Percentiles rank a stretch among this genome's conserved stretches.
Conservation (phyloP, 2,329 filamentous ascomycete species). For the Epichloe elymi region DNA sequence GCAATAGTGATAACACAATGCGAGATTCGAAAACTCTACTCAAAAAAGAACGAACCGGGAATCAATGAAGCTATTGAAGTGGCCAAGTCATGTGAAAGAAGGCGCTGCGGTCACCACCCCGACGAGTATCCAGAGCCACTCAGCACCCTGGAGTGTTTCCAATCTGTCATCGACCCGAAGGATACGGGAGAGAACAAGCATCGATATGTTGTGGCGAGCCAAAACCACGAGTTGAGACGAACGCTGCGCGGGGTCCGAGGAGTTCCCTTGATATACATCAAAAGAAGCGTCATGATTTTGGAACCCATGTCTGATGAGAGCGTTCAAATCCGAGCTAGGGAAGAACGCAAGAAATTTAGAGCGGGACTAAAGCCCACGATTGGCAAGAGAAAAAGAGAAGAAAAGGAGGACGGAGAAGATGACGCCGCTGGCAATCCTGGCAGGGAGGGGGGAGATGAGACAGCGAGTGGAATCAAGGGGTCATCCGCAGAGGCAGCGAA, state of each 20-base stretch:
- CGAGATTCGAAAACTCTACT: constrained; percentile 67
- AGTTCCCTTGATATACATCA: constrained; percentile 67
- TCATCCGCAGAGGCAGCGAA: constrained; percentile 20
- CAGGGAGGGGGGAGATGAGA: constrained; percentile 23
- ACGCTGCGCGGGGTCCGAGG: constrained; percentile 54
- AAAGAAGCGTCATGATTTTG: constrained; percentile 57
- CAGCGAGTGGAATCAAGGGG: constrained; percentile 5
- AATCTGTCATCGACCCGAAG: constrained; percentile 68
- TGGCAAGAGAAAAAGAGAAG: constrained; percentile 39
- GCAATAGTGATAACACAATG: constrained; percentile 63
- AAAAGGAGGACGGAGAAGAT: constrained; percentile 20
- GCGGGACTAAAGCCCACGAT: constrained; percentile 46
- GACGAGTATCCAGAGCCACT: constrained; percentile 59
- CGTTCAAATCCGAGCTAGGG: constrained; percentile 46
- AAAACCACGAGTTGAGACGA: constrained; percentile 51
- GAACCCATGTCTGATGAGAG: constrained; percentile 63
- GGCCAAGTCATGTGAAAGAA: constrained; percentile 62
- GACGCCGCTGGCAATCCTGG: constrained; percentile 21
- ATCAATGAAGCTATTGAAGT: constrained; percentile 51
- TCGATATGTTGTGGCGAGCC: constrained; percentile 64
- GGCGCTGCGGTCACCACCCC: constrained; percentile 66
- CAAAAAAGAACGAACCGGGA: constrained; percentile 40
- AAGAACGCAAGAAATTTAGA: constrained; percentile 64
- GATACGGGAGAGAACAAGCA: constrained; percentile 59
- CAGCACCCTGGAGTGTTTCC: constrained; percentile 55